Conservation (phyloP, 1,139 yeast species). For the Taiozyma sp. region DNA sequence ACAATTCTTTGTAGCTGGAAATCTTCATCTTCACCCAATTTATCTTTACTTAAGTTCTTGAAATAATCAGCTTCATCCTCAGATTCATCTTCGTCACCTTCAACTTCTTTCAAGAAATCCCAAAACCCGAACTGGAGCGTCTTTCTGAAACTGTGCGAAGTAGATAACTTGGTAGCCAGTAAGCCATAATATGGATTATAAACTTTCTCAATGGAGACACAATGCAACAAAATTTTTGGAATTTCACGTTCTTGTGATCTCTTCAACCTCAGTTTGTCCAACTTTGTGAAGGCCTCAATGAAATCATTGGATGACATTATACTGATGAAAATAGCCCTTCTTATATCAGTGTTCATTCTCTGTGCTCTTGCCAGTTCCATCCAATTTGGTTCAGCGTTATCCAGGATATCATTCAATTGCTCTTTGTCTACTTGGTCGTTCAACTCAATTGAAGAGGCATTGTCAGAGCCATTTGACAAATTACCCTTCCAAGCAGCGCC, state of each 20-base stretch:
- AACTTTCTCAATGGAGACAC: constrained; percentile 76
- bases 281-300: constrained; percentile 76
- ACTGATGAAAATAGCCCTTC: constrained; percentile 90
- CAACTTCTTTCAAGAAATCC: constrained; percentile 81
- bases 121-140: constrained; percentile 86
- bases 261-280: constrained; percentile 76
- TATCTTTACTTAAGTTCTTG: constrained; percentile 24
- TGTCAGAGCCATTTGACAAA: constrained; percentile 26
- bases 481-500: constrained; percentile 96
- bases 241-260: constrained; percentile 85
- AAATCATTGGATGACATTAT: constrained; percentile 95
- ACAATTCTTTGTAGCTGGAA: constrained; percentile 53
- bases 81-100: constrained; percentile 38
- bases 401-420: constrained; percentile 23
- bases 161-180: constrained; percentile 72
- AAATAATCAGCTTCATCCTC: constrained; percentile 29
- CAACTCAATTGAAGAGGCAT: constrained; percentile 7
- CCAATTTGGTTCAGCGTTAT: constrained; percentile 66
- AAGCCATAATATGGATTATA: constrained; percentile 91
- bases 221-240: constrained; percentile 79
- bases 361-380: constrained; percentile 78
- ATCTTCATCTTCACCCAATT: constrained; percentile 39
- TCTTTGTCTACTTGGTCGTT: constrained; percentile 27
- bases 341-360: constrained; percentile 91
- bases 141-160: constrained; percentile 66